Evolutionary conservation across 2,329 filamentous ascomycete genomes (phyloP), one percentile per base, ranked within the genome.

Genomic region (Stemphylium lycopersici): DNA sequence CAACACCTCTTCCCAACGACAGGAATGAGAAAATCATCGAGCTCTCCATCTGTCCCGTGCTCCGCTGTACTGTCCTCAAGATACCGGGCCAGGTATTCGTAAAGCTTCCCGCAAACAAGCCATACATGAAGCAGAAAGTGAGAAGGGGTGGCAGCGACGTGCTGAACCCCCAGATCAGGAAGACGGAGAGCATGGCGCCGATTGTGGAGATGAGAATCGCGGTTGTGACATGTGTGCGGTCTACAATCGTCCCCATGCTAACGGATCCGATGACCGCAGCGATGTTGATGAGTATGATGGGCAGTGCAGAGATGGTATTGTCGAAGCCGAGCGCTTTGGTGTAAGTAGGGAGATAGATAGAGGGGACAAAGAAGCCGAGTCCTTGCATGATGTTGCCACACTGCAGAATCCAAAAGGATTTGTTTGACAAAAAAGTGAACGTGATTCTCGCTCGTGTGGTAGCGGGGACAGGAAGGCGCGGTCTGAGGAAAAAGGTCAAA

Each of bases 121-220:
- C 75, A 33, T 78, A 79, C 8, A 67, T 43, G 48, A 72, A 44
- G 34, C 58, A 65, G 48, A 74, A 74, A 7, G 63, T 56, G 13
- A 69, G 56, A 7, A 84, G 65, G 0, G 69, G 53, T 0, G 65
- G 60, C 58, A 75, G 8, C 49, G 69, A 72, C 2, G 71, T 69
- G 0, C 79, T 73, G 13, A 81, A 64, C 0, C 81, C 81, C 81
- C 81, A 84, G 24, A 79, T 52, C 0, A 79, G 61, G 48, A 81
- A 80, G 0, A 78, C 68, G 0, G 78, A 75, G 1, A 78, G 7
- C 1, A 70, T 73, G 20, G 78, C 49, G 7, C 79, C 78, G 15
- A 76, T 39, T 0, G 76, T 76, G 1, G 77, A 79, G 32, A 80
- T 65, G 1, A 78, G 58, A 22, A 78, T 76, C 24, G 78, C 76